phyloP scores from a whole-genome alignment of 2,329 filamentous ascomycete genomes.

The Pseudogymnoascus sp. region DNA sequence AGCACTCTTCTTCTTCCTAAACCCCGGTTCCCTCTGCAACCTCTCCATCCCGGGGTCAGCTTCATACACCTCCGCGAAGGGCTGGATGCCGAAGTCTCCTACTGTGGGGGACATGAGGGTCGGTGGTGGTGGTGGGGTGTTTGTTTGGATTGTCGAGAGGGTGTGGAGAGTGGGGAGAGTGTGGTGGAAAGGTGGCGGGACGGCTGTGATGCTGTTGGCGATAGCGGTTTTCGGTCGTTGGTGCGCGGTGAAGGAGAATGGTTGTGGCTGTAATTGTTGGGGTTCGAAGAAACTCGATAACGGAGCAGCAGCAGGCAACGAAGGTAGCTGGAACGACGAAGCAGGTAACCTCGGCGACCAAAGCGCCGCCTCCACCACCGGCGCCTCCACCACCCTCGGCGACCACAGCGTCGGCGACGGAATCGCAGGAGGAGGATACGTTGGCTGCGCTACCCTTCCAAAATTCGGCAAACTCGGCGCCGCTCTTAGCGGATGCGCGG shows the following conservation, averaged over 20 bases:
- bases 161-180: neutral
- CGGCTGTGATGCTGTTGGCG: neutral
- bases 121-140: neutral
- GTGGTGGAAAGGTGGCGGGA: neutral
- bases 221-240: neutral
- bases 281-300: neutral
- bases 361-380: neutral
- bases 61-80: neutral
- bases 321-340: neutral
- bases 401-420: neutral
- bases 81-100: neutral
- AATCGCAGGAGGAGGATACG: neutral
- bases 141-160: neutral
- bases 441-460: neutral
- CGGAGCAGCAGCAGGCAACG: neutral
- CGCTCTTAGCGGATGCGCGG: neutral
- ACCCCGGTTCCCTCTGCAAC: neutral
- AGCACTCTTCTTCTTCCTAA: neutral
- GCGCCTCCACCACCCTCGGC: neutral
- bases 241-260: no score
- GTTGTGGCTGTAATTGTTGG: neutral
- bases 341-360: neutral
- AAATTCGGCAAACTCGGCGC: neutral
- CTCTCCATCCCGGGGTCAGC: conserved; percentile 25
- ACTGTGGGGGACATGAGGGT: neutral